These are phyloP conservation scores for Achaetomiella virescens DNA, from an alignment of 495 filamentous ascomycete species.

Conservation along the genomic window DNA sequence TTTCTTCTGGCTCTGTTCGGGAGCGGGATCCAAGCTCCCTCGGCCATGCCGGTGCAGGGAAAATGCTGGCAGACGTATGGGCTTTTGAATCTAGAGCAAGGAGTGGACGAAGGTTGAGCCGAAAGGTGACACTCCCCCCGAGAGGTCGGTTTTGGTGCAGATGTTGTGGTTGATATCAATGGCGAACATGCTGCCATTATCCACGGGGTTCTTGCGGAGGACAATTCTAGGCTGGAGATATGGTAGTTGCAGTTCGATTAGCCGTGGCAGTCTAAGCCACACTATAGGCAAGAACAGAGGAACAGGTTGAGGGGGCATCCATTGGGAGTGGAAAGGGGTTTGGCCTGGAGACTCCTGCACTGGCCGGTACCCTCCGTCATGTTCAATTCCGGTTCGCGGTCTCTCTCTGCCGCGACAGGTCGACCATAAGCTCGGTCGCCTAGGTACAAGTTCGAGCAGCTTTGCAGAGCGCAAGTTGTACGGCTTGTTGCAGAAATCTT, in stretches of 20 bases:
- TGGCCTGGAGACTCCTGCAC: no score
- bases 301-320: no score
- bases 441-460: no score
- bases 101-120: background rate
- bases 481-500: no score
- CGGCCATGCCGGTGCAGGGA: background rate
- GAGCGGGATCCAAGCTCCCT: background rate
- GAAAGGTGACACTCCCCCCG: background rate
- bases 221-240: background rate
- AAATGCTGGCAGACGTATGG: background rate
- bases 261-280: no score
- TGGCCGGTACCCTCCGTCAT: no score
- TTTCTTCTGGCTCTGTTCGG: background rate
- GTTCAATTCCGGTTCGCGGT: no score
- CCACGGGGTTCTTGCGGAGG: background rate
- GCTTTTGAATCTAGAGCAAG: background rate
- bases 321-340: no score
- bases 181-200: background rate
- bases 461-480: no score
- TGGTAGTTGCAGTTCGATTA: background rate
- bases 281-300: no score
- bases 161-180: background rate
- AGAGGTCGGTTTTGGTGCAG: background rate
- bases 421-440: no score
- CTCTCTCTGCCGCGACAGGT: no score